phyloP scores from a whole-genome alignment of 371 early-diverging fungal species.

The Mortierella sp. region DNA sequence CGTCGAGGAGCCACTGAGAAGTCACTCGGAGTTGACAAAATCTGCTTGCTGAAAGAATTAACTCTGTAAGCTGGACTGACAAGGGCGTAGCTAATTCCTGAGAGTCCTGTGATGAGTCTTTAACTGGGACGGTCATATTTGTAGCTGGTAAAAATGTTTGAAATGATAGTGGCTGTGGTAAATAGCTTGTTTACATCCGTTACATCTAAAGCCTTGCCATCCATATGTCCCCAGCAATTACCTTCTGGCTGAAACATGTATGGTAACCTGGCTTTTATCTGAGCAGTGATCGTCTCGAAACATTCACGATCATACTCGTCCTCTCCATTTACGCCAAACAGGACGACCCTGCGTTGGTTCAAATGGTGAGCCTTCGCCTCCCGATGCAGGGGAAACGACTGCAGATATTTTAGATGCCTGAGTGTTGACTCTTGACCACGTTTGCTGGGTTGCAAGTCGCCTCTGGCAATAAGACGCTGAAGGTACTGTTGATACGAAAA shows the following conservation, averaged over 20 bases:
- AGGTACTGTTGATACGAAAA: slow-evolving; percentile 77
- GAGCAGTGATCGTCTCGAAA: slow-evolving; percentile 46
- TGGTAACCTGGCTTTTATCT: slow-evolving; percentile 52
- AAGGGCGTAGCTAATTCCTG: slow-evolving; percentile 57
- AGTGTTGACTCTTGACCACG: slow-evolving; percentile 59
- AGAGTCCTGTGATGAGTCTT: slow-evolving; percentile 58
- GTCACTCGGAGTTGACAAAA: slow-evolving; percentile 67
- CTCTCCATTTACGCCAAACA: slow-evolving; percentile 59
- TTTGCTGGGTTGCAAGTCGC: slow-evolving; percentile 65
- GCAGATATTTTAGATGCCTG: slow-evolving; percentile 66
- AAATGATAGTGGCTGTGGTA: neutral
- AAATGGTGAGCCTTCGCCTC: slow-evolving; percentile 57
- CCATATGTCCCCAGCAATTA: slow-evolving; percentile 8
- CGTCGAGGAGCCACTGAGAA: slow-evolving; percentile 69
- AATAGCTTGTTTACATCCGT: neutral
- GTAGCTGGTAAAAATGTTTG: slow-evolving; percentile 42
- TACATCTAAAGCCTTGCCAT: neutral
- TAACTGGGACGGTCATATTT: slow-evolving; percentile 64
- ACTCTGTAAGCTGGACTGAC: slow-evolving; percentile 53
- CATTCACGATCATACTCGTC: slow-evolving; percentile 45
- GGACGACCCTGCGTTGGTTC: slow-evolving; percentile 69
- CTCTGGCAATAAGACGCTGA: slow-evolving; percentile 74
- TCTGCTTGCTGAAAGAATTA: slow-evolving; percentile 61
- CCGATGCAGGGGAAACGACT: slow-evolving; percentile 64
- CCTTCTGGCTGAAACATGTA: slow-evolving; percentile 55